Base-by-base conservation (phyloP, 202 grass and related monocot species). In the Setaria viridis region DNA sequence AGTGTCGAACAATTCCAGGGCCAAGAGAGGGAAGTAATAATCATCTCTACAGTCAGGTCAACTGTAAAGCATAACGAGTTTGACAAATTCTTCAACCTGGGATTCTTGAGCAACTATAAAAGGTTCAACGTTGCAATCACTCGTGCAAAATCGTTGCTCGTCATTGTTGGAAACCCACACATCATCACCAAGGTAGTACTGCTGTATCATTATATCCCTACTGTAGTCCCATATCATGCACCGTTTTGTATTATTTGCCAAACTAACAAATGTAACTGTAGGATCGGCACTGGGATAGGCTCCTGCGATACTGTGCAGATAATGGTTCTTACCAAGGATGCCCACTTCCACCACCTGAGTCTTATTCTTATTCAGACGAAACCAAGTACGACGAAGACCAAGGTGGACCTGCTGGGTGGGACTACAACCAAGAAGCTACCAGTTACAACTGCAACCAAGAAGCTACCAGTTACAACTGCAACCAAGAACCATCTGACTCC, bases 1-100 rank as follows among this genome's bases (percentile, higher is more conserved):
- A 98, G 93, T 70, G 91, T 98, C 0, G 93, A 95, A 63, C 96
- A 98, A 87, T 98, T 98, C 86, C 93, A 95, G 84, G 96, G 96
- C 11, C 96, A 98, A 78, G 96, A 98, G 67, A 90, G 91, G 86
- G 86, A 98, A 81, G 66, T 95, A 34, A 95, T 98, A 74, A 95
- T 98, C 51, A 94, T 98, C 67, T 98, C 96, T 68, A 98, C 96
- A 53, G 96, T 98, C 51, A 91, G 93, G 67, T 98, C 93, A 16
- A 98, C 96, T 2, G 84, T 98, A 45, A 98, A 92, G 79, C 91
- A 98, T 62, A 95, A 98, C 11, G 88, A 94, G 39, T 88, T 91
- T 85, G 91, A 95, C 76, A 85, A 84, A 70, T 84, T 86, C 29
- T 88, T 92, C 74, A 93, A 94, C 59, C 91, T 98, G 71, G 93